Conservation (phyloP, 495 filamentous ascomycete species). For the Pyronema omphalodes region DNA sequence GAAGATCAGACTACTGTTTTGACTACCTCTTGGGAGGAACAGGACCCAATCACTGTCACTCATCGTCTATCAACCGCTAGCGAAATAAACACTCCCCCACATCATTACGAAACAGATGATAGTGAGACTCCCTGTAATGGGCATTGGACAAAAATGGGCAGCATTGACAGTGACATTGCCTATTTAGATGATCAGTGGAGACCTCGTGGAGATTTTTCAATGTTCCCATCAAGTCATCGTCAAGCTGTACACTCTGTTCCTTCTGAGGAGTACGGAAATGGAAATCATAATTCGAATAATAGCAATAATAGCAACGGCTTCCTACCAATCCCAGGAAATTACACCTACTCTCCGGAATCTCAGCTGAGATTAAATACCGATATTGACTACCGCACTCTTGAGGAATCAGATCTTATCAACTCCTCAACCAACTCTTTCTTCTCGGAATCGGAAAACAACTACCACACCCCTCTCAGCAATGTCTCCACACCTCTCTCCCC, state of each 20-base stretch:
- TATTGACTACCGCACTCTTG: not conserved
- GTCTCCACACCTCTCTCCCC: slow-evolving; percentile 1
- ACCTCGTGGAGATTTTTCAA: slow-evolving; percentile 7
- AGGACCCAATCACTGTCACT: slow-evolving; percentile 1
- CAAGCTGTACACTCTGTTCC: not conserved
- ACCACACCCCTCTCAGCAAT: not conserved
- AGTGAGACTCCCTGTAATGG: not conserved
- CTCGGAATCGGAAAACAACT: not conserved
- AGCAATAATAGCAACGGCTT: slow-evolving; percentile 9
- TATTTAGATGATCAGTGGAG: slow-evolving; percentile 16
- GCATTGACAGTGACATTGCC: slow-evolving; percentile 6
- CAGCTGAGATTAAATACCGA: not conserved
- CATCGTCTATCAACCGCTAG: not conserved
- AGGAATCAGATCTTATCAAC: slow-evolving; percentile 19
- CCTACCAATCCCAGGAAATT: slow-evolving; percentile 14
- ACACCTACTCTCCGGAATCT: slow-evolving; percentile 11
- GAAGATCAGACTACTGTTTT: slow-evolving; percentile 25
- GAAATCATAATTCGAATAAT: slow-evolving; percentile 13
- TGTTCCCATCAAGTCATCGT: not conserved
- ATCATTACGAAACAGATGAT: not conserved
- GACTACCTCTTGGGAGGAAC: slow-evolving; percentile 33
- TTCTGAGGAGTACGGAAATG: not conserved
- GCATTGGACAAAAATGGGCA: not conserved
- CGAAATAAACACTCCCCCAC: not conserved
- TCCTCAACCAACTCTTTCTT: slow-evolving; percentile 14